Conservation (phyloP, 164 flowering plant genomes). For the Kingdonia uniflora region DNA sequence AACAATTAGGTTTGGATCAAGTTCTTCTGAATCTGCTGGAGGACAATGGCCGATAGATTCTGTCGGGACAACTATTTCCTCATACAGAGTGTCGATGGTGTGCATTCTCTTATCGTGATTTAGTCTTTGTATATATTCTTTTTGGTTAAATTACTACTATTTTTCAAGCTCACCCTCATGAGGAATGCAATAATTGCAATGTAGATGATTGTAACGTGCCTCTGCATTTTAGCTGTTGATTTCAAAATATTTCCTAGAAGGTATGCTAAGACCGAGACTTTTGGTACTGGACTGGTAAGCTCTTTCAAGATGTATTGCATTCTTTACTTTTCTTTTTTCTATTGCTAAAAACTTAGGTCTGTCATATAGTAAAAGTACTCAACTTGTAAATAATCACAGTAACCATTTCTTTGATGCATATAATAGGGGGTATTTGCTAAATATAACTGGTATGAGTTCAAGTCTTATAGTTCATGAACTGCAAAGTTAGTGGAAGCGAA, state of each 20-base stretch:
- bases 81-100: constrained; percentile 76
- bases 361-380: too few relatives aligned
- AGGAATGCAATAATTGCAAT: constrained; percentile 15
- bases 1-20: constrained; percentile 27
- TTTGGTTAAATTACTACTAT: background rate
- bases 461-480: too few relatives aligned
- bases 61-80: constrained; percentile 41
- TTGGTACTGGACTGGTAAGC: constrained; percentile 79
- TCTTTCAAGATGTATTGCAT: constrained; percentile 1
- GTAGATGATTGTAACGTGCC: constrained; percentile 79
- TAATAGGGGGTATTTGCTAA: background rate
- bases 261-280: constrained; percentile 91
- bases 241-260: constrained; percentile 84
- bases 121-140: constrained; percentile 4
- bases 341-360: background rate
- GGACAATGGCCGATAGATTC: constrained; percentile 14
- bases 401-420: background rate
- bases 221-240: constrained; percentile 92
- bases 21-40: constrained; percentile 15
- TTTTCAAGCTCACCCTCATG: constrained; percentile 4
- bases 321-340: too few relatives aligned
- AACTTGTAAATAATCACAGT: background rate
- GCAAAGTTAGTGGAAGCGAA: too few relatives aligned
- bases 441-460: background rate
- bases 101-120: constrained; percentile 2